Evolutionary conservation across 2,329 filamentous ascomycete species (phyloP).

Genomic region (Hypoxylon sp.): DNA sequence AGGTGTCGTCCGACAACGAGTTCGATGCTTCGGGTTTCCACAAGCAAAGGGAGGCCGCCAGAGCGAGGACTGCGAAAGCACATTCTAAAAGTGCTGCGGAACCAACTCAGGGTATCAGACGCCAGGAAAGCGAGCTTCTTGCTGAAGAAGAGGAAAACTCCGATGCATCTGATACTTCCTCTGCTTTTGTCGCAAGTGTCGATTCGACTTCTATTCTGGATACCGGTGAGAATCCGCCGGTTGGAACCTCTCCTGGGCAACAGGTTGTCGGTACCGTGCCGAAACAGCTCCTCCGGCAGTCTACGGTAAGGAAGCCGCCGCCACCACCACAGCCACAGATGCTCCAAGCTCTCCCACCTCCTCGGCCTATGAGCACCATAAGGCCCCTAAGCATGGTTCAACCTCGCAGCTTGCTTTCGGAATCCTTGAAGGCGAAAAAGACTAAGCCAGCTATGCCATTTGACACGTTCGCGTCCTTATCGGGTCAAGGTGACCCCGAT

Average conservation of each 20-base stretch:
- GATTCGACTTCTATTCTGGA: conserved; percentile 81
- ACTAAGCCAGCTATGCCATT: conserved; percentile 79
- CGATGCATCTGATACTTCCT: conserved; percentile 74
- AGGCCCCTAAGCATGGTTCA: conserved; percentile 77
- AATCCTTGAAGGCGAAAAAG: conserved; percentile 80
- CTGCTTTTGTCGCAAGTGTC: conserved; percentile 75
- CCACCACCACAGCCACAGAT: conserved; percentile 69
- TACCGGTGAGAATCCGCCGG: conserved; percentile 71
- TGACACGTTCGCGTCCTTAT: conserved; percentile 81
- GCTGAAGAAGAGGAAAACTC: conserved; percentile 73
- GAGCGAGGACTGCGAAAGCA: conserved; percentile 67
- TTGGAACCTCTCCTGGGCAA: conserved; percentile 68
- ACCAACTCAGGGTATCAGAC: conserved; percentile 59
- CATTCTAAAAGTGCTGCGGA: conserved; percentile 69
- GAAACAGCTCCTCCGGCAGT: conserved; percentile 71
- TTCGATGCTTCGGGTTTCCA: conserved; percentile 77
- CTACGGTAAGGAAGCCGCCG: conserved; percentile 75
- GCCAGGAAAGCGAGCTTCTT: conserved; percentile 66
- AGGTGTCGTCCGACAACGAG: conserved; percentile 87
- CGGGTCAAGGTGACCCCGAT: conserved; percentile 82
- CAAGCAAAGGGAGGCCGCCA: conserved; percentile 72
- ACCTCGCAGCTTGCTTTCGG: conserved; percentile 79
- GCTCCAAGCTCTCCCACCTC: conserved; percentile 78
- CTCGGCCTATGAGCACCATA: conserved; percentile 75
- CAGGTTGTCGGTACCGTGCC: conserved; percentile 76